phyloP scores from a whole-genome alignment of 768 basidiomycete species.

The Collybiopsis luxurians region DNA sequence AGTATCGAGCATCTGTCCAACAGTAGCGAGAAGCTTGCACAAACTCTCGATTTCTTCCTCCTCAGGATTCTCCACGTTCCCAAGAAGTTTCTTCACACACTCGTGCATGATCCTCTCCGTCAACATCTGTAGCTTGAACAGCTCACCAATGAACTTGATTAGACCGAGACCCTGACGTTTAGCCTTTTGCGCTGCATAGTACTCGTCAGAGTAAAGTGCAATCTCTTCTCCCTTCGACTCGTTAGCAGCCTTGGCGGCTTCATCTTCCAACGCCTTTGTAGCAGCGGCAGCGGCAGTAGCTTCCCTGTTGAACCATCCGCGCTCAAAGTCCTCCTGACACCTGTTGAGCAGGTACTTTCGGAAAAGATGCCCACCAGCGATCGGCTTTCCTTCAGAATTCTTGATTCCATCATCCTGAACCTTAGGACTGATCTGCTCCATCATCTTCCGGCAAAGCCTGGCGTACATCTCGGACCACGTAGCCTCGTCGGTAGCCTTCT shows the following conservation, averaged over 20 bases:
- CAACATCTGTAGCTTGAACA: slow-evolving; percentile 99
- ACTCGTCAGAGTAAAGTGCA: slow-evolving; percentile 91
- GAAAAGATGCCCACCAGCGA: slow-evolving; percentile 92
- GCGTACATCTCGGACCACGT: slow-evolving; percentile 98
- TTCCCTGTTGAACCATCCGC: slow-evolving; percentile 90
- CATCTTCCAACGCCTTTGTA: slow-evolving; percentile 81
- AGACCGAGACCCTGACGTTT: slow-evolving; percentile 96
- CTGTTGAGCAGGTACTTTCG: slow-evolving; percentile 94
- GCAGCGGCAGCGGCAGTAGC: slow-evolving; percentile 84
- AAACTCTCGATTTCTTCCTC: slow-evolving; percentile 98
- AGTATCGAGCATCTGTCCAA: slow-evolving; percentile 81
- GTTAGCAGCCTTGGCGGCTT: slow-evolving; percentile 69
- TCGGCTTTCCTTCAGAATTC: slow-evolving; percentile 80
- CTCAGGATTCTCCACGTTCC: slow-evolving; percentile 92
- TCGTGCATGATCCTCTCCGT: slow-evolving; percentile 98
- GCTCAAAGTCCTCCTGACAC: slow-evolving; percentile 97
- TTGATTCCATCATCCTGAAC: slow-evolving; percentile 88
- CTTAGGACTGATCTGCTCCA: slow-evolving; percentile 86
- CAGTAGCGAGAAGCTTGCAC: slow-evolving; percentile 89
- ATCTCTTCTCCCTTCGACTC: slow-evolving; percentile 60
- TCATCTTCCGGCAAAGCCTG: slow-evolving; percentile 90
- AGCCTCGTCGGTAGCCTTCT: slow-evolving; percentile 96
- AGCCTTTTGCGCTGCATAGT: slow-evolving; percentile 94
- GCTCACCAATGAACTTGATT: slow-evolving; percentile 96
- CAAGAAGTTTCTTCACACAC: slow-evolving; percentile 93